These are phyloP conservation scores for Pseudogymnoascus sp. DNA, from an alignment of 2,329 filamentous ascomycete species.

Conservation along the genomic window DNA sequence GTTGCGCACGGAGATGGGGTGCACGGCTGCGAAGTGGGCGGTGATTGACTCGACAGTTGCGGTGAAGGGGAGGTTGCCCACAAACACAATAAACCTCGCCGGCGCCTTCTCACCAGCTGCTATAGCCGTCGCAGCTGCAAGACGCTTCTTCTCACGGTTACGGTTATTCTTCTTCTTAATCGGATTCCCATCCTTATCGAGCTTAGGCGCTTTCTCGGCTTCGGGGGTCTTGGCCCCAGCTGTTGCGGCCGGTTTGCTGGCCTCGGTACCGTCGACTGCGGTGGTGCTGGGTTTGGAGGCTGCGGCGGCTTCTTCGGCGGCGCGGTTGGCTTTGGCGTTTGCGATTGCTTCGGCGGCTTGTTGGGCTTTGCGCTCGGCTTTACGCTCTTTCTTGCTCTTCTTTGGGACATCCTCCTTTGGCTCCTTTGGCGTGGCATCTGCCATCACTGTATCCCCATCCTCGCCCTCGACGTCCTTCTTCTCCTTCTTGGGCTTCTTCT, in stretches of 20 bases:
- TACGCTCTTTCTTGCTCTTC: constrained; percentile 31
- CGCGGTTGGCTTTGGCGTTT: constrained; percentile 13
- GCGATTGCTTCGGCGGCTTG: constrained; percentile 23
- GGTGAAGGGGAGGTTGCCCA: constrained; percentile 81
- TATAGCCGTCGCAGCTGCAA: constrained; percentile 4
- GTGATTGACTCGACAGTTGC: constrained; percentile 63
- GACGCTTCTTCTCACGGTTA: constrained; percentile 25
- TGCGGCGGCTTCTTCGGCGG: neutral
- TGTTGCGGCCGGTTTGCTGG: constrained; percentile 16
- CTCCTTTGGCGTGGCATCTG: constrained; percentile 27
- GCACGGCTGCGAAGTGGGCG: constrained; percentile 70
- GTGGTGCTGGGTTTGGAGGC: constrained; percentile 7
- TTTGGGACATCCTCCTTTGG: constrained; percentile 27
- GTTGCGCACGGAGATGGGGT: constrained; percentile 63
- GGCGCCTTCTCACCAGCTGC: constrained; percentile 18
- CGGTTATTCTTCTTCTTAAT: constrained; percentile 32
- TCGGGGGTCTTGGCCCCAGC: constrained; percentile 17
- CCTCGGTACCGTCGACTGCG: neutral
- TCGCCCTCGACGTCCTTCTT: constrained; percentile 22
- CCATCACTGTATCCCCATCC: constrained; percentile 18
- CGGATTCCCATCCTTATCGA: constrained; percentile 19
- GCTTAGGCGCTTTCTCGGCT: constrained; percentile 15
- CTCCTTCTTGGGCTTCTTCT: constrained; percentile 10
- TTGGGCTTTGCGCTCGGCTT: constrained; percentile 29
- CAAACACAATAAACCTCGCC: constrained; percentile 67